Conservation (phyloP, 1,284 basidiomycete genomes). For the Bjerkandera adusta region DNA sequence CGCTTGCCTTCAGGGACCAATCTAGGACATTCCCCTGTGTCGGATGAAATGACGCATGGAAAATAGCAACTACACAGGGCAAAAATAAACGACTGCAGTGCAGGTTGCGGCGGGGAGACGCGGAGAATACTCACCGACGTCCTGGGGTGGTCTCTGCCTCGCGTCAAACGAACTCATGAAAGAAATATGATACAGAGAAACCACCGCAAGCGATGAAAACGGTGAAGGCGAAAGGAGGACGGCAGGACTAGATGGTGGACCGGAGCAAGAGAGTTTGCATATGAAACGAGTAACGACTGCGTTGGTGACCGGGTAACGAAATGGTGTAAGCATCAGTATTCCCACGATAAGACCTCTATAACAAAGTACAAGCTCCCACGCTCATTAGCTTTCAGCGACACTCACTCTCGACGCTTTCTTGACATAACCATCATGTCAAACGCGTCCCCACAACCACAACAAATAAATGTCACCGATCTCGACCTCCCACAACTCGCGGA, state of each 20-base stretch:
- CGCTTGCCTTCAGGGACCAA: slow-evolving; percentile 66
- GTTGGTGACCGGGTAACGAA: too few species aligned
- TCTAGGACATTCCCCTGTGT: slow-evolving; percentile 75
- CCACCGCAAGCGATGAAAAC: too few species aligned
- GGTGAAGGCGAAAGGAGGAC: too few species aligned
- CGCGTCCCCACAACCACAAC: slow-evolving; percentile 34
- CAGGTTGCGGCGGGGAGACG: neutral
- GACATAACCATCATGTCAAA: slow-evolving; percentile 27
- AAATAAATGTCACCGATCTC: slow-evolving; percentile 79
- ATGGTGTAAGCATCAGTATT: too few species aligned
- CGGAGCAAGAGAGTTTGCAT: too few species aligned
- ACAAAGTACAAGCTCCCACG: too few species aligned
- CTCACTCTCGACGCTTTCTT: too few species aligned
- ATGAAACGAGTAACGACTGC: too few species aligned
- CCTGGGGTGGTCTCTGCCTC: slow-evolving; percentile 7
- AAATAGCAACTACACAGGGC: slow-evolving; percentile 61
- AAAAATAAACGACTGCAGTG: slow-evolving; percentile 1
- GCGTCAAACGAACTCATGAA: slow-evolving; percentile 1
- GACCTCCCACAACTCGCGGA: slow-evolving; percentile 82
- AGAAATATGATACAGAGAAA: too few species aligned
- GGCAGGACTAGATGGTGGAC: too few species aligned
- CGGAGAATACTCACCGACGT: slow-evolving; percentile 3
- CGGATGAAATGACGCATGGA: slow-evolving; percentile 80
- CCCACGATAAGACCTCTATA: too few species aligned
- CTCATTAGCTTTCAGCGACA: too few species aligned